phyloP scores from a whole-genome alignment of 441 rosid genomes.

The Kokia cookei region DNA sequence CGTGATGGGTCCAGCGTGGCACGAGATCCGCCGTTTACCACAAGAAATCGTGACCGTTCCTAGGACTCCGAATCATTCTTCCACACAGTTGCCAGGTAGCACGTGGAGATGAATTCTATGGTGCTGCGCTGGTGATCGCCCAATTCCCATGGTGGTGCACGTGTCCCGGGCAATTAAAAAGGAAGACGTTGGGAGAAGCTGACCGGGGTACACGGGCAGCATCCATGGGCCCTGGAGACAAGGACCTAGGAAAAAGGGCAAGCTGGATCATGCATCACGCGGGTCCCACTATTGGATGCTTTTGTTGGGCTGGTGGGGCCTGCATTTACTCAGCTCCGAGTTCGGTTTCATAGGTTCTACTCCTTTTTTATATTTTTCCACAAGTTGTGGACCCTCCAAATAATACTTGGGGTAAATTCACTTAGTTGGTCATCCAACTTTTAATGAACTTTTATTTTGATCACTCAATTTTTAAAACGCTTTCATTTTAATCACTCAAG shows the following conservation, averaged over 20 bases:
- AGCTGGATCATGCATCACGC: background rate
- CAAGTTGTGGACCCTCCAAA: slow-evolving; percentile 19
- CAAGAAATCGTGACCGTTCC: background rate
- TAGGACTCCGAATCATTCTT: background rate
- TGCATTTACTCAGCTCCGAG: slow-evolving; percentile 50
- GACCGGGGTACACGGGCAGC: slow-evolving; percentile 24
- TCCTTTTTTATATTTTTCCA: background rate
- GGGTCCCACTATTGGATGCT: background rate
- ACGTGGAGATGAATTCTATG: background rate
- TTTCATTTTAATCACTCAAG: too few species aligned
- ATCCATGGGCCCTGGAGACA: slow-evolving; percentile 41
- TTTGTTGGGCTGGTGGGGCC: slow-evolving; percentile 13
- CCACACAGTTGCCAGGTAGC: background rate
- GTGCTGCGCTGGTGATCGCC: slow-evolving; percentile 11
- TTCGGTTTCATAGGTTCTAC: background rate
- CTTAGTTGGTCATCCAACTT: too few species aligned
- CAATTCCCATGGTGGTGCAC: slow-evolving; percentile 7
- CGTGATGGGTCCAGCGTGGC: background rate
- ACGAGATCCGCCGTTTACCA: background rate
- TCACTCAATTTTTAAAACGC: too few species aligned
- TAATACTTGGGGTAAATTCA: background rate
- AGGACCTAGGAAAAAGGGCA: slow-evolving; percentile 31
- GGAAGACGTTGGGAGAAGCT: background rate
- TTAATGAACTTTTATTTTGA: too few species aligned
- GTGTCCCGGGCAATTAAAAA: slow-evolving; percentile 14